Evolutionary conservation across 2,329 filamentous ascomycete genomes (phyloP), one percentile per base, ranked within the genome.

Genomic region (Alternaria panax): DNA sequence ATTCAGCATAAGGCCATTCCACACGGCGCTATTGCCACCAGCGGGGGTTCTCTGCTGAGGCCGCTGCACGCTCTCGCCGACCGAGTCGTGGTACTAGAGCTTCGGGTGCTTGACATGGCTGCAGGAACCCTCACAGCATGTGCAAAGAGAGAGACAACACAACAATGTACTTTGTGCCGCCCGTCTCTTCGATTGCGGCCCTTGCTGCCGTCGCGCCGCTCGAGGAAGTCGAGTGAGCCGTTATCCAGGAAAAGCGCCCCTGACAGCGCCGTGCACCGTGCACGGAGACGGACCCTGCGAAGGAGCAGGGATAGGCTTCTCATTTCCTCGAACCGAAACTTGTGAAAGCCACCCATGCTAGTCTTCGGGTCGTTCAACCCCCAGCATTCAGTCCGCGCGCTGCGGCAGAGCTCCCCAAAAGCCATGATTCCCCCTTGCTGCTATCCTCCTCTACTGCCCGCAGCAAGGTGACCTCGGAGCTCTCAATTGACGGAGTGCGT

Each of bases 401-500:
- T 59, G 68, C 66, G 64, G 70, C 73, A 74, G 63, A 62, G 60
- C 59, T 71, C 71, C 72, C 72, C 72, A 77, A 75, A 75, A 75
- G 68, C 71, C 70, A 69, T 64, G 60, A 64, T 64, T 63, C 67
- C 74, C 67, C 72, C 73, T 76, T 72, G 72, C 72, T 71, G 73
- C 69, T 64, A 68, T 66, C 62, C 69, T 75, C 70, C 71, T 75
- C 72, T 40, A 71, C 73, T 75, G 73, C 71, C 65, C 70, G 68
- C 72, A 76, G 75, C 73, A 75, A 77, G 75, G 74, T 72, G 65
- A 73, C 62, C 65, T 69, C 69, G 70, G 71, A 72, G 70, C 65
- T 61, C 64, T 70, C 68, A 66, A 71, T 65, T 67, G 66, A 63
- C 60, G 38, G 58, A 63, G 63, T 66, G 54, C 62, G 54, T 65